Base-by-base conservation (phyloP, 768 basidiomycete species). In the Auricularia cornea region DNA sequence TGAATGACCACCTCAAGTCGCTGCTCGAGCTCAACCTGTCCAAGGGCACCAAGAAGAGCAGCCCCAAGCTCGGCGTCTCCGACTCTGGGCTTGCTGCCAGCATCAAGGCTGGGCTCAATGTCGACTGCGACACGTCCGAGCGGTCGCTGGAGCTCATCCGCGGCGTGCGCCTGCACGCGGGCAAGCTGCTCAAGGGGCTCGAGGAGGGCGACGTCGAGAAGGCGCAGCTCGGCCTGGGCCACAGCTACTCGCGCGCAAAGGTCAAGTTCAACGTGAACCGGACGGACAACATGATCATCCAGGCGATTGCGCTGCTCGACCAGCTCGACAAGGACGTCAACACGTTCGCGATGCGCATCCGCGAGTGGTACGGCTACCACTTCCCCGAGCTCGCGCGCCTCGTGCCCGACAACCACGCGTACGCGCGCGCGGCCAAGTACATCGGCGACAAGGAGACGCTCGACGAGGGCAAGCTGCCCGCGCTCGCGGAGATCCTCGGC, bases 281-380 rank as follows among this genome's bases (percentile, higher is more conserved):
- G 60, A 85, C 92, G 63, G 94, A 97, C 78, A 97, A 98, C 82
- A 98, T 98, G 96, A 98, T 98, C 77, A 98, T 98, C 69, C 96
- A 98, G 77, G 96, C 96, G 64, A 98, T 98, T 73, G 92, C 95
- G 3, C 87, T 98, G 63, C 90, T 97, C 70, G 96, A 98, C 78
- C 95, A 98, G 71, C 89, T 98, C 71, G 96, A 98, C 84, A 98
- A 98, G 81, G 96, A 98, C 75, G 94, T 98, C 76, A 98, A 98
- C 80, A 86, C 95, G 32, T 98, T 98, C 74, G 90, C 94, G 23
- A 98, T 98, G 96, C 91, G 96, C 35, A 87, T 97, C 60, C 83
- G 96, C 70, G 96, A 98, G 74, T 98, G 96, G 96, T 98, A 98
- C 74, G 96, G 96, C 6, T 98, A 95, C 79, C 96, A 98, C 75